These are phyloP conservation scores for Nepenthes mirabilis DNA, from an alignment of 148 eudicot genomes.

Conservation along the genomic window DNA sequence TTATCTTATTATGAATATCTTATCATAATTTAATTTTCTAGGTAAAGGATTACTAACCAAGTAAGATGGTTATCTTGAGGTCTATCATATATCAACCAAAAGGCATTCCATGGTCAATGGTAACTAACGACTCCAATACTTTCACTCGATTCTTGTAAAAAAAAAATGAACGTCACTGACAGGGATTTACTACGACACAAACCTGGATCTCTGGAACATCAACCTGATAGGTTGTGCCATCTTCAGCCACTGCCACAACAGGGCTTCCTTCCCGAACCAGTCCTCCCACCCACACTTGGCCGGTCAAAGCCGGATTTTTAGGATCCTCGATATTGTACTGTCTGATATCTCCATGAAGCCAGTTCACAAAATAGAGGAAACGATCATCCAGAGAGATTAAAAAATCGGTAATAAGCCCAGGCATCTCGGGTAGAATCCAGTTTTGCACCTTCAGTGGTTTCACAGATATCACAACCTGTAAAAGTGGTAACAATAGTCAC, in stretches of 20 bases:
- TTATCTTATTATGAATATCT: too few species aligned
- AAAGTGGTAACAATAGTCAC: neutral
- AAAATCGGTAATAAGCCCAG: slow-evolving; percentile 93
- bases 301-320: slow-evolving; percentile 53
- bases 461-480: slow-evolving; percentile 60
- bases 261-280: slow-evolving; percentile 61
- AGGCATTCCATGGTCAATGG: too few species aligned
- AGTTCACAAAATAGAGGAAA: slow-evolving; percentile 72
- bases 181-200: neutral
- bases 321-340: slow-evolving; percentile 97
- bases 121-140: too few species aligned
- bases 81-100: too few species aligned
- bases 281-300: slow-evolving; percentile 93
- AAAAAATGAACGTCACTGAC: too few species aligned
- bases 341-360: slow-evolving; percentile 98
- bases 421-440: slow-evolving; percentile 97
- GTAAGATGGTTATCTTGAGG: too few species aligned
- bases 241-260: slow-evolving; percentile 64
- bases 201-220: slow-evolving; percentile 83
- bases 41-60: too few species aligned
- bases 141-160: too few species aligned
- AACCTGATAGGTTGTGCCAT: slow-evolving; percentile 77
- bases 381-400: slow-evolving; percentile 87
- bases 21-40: too few species aligned
- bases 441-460: slow-evolving; percentile 79